These are phyloP conservation scores for Boechera retrofracta DNA, from an alignment of 345 rosid genomes.

Conservation along the genomic window DNA sequence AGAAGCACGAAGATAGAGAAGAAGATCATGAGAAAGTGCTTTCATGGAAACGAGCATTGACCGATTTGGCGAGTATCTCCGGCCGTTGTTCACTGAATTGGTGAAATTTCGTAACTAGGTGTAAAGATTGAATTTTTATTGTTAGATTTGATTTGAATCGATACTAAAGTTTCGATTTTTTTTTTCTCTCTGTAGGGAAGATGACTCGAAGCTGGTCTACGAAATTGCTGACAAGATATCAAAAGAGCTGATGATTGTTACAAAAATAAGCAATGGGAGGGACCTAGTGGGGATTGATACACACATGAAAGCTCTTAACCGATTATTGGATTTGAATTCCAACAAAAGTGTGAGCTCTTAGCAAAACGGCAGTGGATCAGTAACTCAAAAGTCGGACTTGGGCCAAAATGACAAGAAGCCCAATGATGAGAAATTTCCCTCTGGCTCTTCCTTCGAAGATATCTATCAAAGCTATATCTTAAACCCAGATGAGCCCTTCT, in stretches of 20 bases:
- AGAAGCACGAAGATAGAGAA: conserved; percentile 34
- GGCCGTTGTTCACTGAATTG: conserved; percentile 5
- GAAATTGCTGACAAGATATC: conserved; percentile 30
- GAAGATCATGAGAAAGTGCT: conserved; percentile 23
- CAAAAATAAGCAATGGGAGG: not conserved
- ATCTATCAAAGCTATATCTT: no score
- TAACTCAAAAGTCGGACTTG: no score
- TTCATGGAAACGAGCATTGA: conserved; percentile 42
- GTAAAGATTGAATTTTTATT: not conserved
- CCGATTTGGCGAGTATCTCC: conserved; percentile 16
- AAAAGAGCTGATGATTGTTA: not conserved
- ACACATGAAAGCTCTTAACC: conserved; percentile 17
- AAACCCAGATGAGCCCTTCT: no score
- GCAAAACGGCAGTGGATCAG: no score
- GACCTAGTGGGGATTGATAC: conserved; percentile 40
- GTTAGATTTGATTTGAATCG: not conserved
- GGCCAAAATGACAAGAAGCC: no score
- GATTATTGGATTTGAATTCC: conserved; percentile 20
- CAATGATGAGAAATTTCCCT: no score
- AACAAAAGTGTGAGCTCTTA: conserved; percentile 1
- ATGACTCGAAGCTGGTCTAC: conserved; percentile 42
- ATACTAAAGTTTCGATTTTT: not conserved
- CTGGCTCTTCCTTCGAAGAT: no score
- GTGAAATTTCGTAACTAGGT: conserved; percentile 15
- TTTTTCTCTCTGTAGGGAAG: not conserved